Conservation (phyloP, 169 alveolate genomes). For the Eimeria falciformis region DNA sequence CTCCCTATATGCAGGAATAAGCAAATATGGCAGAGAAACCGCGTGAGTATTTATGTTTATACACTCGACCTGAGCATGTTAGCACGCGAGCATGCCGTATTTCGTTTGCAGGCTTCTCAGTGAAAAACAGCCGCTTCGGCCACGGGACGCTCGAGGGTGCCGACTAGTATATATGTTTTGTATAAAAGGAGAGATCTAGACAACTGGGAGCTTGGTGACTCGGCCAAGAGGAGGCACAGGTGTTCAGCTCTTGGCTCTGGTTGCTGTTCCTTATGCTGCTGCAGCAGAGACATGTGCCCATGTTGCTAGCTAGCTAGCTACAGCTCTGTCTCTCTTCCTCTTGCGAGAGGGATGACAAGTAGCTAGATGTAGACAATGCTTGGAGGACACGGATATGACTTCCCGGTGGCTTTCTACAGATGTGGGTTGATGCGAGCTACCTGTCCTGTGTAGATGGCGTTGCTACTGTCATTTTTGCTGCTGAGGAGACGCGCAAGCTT, state of each 20-base stretch:
- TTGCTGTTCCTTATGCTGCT: conserved; percentile 26
- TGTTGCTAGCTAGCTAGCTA: conserved; percentile 45
- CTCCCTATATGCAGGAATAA: neutral
- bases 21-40: neutral
- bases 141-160: conserved; percentile 54
- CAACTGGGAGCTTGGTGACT: neutral
- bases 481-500: too few relatives aligned
- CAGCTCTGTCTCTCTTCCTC: neutral
- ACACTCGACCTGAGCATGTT: neutral
- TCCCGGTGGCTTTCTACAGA: too few relatives aligned
- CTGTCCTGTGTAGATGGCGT: too few relatives aligned
- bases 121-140: conserved; percentile 62
- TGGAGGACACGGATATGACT: too few relatives aligned
- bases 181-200: neutral
- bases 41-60: too few relatives aligned
- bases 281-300: conserved; percentile 13
- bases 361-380: too few relatives aligned
- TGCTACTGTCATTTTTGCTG: too few relatives aligned
- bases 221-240: conserved; percentile 2
- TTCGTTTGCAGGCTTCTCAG: conserved; percentile 52
- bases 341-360: too few relatives aligned
- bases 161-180: neutral
- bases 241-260: conserved; percentile 11
- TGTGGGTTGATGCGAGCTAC: too few relatives aligned
- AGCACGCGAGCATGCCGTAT: neutral